Percentiles rank a stretch among this genome's conserved stretches.
phyloP scores from a whole-genome alignment of 768 basidiomycete species.

The Collybia sp. region DNA sequence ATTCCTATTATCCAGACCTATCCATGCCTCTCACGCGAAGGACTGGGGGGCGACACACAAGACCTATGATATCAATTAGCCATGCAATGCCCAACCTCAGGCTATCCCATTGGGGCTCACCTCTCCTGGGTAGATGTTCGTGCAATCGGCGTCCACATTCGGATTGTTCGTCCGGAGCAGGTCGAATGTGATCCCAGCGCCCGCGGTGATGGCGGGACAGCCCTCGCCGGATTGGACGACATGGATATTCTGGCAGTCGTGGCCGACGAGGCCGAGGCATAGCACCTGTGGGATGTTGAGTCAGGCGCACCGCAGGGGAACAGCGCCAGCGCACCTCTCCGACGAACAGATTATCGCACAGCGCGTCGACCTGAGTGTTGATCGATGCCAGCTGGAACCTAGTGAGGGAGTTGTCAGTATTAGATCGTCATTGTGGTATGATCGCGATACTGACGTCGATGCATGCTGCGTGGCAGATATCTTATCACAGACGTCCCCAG shows the following conservation, averaged over 20 bases:
- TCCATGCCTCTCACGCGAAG: too few species aligned
- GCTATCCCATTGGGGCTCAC: too few species aligned
- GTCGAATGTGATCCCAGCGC: slow-evolving; percentile 35
- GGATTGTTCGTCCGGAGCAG: slow-evolving; percentile 61
- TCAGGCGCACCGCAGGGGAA: background rate
- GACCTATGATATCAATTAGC: too few species aligned
- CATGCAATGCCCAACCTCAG: too few species aligned
- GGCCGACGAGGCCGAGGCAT: slow-evolving; percentile 48
- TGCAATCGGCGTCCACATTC: slow-evolving; percentile 47
- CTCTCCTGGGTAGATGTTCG: slow-evolving; percentile 57
- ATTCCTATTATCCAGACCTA: too few species aligned
- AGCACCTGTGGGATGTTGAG: slow-evolving; percentile 21
- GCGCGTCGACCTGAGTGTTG: slow-evolving; percentile 44
- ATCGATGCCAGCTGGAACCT: slow-evolving; percentile 58
- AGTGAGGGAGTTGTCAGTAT: background rate
- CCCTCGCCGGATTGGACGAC: slow-evolving; percentile 43
- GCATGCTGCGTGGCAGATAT: slow-evolving; percentile 44
- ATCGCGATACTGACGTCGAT: slow-evolving; percentile 35
- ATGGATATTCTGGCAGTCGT: slow-evolving; percentile 54
- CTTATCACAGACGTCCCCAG: slow-evolving; percentile 50
- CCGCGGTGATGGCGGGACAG: slow-evolving; percentile 38
- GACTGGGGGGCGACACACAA: too few species aligned
- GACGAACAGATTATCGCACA: slow-evolving; percentile 51
- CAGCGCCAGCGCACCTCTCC: slow-evolving; percentile 32
- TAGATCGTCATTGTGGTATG: background rate